Evolutionary conservation across 441 rosid genomes (phyloP), one percentile per base, ranked within the genome.

Genomic region (Adansonia gregorii): DNA sequence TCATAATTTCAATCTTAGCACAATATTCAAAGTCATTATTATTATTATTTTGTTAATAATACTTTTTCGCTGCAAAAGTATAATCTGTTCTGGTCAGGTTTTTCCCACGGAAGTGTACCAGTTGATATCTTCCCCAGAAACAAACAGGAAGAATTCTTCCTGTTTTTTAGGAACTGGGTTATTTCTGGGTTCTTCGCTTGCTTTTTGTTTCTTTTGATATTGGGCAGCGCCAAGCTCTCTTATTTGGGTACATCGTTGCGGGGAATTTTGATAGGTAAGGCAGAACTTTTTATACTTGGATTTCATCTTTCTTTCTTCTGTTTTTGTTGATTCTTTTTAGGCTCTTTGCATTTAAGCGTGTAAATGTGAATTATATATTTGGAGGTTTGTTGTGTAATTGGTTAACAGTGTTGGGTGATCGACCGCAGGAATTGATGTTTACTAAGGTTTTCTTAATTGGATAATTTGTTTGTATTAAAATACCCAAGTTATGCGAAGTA

Each of bases 221-320:
- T 58, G 76, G 72, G 72, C 83, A 58, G 77, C 60, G 79, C 52
- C 56, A 51, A 59, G 60, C 60, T 65, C 49, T 74, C 83, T 78
- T 63, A 67, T 52, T 73, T 74, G 56, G 76, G 64, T 58, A 63
- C 70, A 73, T 52, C 71, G 11, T 73, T 72, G 67, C 49, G 54
- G 80, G 39, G 12, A 76, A 60, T 3, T 73, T 81, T 78, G 4
- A 66, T 66, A 75, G 77, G 80, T 78, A 61, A 75, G 80, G 79
- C 78, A 51, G 24, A 67, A 19, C 58, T 80, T 58, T 72, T 78
- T 61, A 52, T 70, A 35, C 49, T 75, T 10, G 64, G 3, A 17
- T 78, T 76, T 75, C 60, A 51, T 78, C 80, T 77, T 43, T 27
- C 35, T 27, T 27, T 27, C 35, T 79, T 61, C 12, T 6, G 20